Conservation (phyloP, 208 protist species). For the Plasmodiophora brassicae region DNA sequence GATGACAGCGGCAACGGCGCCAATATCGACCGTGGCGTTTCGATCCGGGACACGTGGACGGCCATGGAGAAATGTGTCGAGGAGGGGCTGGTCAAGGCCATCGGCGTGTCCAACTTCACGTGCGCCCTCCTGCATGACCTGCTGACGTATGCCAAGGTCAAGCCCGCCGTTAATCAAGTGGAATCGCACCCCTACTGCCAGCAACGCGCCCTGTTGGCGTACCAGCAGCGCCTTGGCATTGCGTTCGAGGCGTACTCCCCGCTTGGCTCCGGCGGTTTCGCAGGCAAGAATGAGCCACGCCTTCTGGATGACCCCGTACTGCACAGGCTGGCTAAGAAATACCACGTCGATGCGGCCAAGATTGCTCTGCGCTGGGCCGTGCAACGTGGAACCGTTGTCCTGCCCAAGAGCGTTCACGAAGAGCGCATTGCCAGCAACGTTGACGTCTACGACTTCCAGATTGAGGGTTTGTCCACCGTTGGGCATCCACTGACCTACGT, state of each 20-base stretch:
- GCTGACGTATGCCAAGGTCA: slow-evolving; percentile 41
- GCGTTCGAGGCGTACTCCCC: slow-evolving; percentile 34
- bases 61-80: slow-evolving; percentile 64
- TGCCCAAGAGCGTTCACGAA: slow-evolving; percentile 45
- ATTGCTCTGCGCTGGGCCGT: slow-evolving; percentile 45
- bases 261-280: slow-evolving; percentile 20
- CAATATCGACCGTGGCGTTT: background rate
- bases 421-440: slow-evolving; percentile 41
- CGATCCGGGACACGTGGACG: slow-evolving; percentile 56
- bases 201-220: slow-evolving; percentile 34
- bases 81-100: slow-evolving; percentile 50
- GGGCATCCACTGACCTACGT: too few relatives aligned
- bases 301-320: slow-evolving; percentile 40
- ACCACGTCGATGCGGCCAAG: slow-evolving; percentile 45
- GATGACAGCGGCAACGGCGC: background rate
- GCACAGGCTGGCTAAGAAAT: slow-evolving; percentile 32
- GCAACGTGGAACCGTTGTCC: slow-evolving; percentile 47
- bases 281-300: background rate
- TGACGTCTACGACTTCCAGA: background rate
- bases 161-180: slow-evolving; percentile 49
- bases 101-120: slow-evolving; percentile 63
- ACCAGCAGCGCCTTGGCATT: slow-evolving; percentile 9
- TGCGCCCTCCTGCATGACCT: slow-evolving; percentile 36
- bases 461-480: too few relatives aligned
- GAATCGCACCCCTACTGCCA: slow-evolving; percentile 44